Conservation (phyloP, 306 rosid species). For the Acacia melanoxylon region DNA sequence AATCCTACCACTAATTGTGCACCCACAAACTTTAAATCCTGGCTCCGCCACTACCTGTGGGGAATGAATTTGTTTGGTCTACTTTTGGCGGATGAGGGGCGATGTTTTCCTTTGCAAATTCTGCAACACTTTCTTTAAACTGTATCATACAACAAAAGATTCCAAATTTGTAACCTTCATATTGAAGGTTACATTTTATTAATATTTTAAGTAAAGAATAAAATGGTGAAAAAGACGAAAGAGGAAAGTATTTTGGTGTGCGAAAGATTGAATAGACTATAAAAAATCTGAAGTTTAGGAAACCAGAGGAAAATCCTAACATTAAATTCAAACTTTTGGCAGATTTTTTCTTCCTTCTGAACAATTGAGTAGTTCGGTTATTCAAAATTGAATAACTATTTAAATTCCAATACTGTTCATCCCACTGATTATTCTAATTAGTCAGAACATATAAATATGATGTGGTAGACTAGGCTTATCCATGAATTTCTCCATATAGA, state of each 20-base stretch:
- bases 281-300: neutral
- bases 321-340: neutral
- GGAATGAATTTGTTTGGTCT: constrained; percentile 76
- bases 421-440: too few relatives aligned
- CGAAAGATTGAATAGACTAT: neutral
- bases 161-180: neutral
- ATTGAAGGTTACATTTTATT: neutral
- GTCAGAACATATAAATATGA: too few relatives aligned
- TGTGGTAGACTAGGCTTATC: too few relatives aligned
- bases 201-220: neutral
- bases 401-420: too few relatives aligned
- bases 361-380: too few relatives aligned
- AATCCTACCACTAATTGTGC: too few relatives aligned
- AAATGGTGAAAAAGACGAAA: neutral
- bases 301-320: neutral
- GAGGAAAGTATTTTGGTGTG: neutral
- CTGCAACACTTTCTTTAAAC: constrained; percentile 89
- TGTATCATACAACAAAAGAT: constrained; percentile 33
- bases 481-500: too few relatives aligned
- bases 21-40: too few relatives aligned
- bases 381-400: too few relatives aligned
- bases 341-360: neutral
- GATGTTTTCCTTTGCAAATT: constrained; percentile 77
- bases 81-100: constrained; percentile 84
- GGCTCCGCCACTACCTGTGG: too few relatives aligned